A percentile compares a stretch with the other conserved stretches of the same genome.
Evolutionary conservation across 2,329 filamentous ascomycete species (phyloP).

Genomic region (Calonectria hongkongensis): DNA sequence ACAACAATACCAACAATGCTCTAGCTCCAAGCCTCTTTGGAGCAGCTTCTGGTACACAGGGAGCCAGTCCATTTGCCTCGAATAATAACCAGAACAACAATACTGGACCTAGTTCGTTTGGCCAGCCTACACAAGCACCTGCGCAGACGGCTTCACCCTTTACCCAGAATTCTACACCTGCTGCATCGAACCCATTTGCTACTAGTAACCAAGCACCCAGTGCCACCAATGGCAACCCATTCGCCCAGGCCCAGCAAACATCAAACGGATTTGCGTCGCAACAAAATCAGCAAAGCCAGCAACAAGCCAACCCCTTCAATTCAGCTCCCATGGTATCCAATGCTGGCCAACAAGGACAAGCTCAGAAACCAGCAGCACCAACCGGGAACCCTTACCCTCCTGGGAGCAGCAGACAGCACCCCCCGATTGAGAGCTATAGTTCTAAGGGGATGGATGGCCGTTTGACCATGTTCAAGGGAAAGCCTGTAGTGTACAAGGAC

Average conservation of each 20-base stretch:
- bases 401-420: slow-evolving; percentile 66
- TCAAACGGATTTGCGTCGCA: slow-evolving; percentile 51
- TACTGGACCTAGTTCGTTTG: slow-evolving; percentile 53
- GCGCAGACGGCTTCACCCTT: slow-evolving; percentile 43
- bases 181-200: slow-evolving; percentile 56
- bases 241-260: slow-evolving; percentile 52
- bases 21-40: slow-evolving; percentile 56
- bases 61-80: slow-evolving; percentile 48
- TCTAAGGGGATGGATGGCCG: slow-evolving; percentile 64
- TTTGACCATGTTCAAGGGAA: slow-evolving; percentile 78
- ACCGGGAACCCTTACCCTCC: slow-evolving; percentile 66
- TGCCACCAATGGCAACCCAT: slow-evolving; percentile 51
- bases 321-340: slow-evolving; percentile 29
- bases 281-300: slow-evolving; percentile 49
- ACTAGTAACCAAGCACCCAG: slow-evolving; percentile 43
- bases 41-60: slow-evolving; percentile 44
- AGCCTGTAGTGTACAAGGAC: slow-evolving; percentile 75
- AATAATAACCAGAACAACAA: slow-evolving; percentile 45
- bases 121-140: slow-evolving; percentile 48
- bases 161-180: slow-evolving; percentile 44
- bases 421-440: slow-evolving; percentile 66
- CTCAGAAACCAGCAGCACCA: slow-evolving; percentile 35
- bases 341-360: slow-evolving; percentile 26
- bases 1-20: slow-evolving; percentile 45
- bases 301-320: slow-evolving; percentile 51